Conservation (phyloP, 1,139 yeast genomes). For the Hyphopichia wangnamkhiaoensis region DNA sequence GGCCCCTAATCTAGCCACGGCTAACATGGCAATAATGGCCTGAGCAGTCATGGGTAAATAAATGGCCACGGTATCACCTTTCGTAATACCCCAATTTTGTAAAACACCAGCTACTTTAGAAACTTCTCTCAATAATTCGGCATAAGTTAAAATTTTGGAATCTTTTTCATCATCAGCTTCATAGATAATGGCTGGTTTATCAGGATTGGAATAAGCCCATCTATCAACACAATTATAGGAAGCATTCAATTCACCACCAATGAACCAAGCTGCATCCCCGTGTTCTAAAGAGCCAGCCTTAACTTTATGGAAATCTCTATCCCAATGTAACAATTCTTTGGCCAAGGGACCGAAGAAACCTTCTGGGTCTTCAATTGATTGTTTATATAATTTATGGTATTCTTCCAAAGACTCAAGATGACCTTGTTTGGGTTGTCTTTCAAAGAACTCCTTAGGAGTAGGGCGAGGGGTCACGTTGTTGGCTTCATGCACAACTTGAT, state of each 20-base stretch:
- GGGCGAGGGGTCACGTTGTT: conserved; percentile 60
- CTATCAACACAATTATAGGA: conserved; percentile 95
- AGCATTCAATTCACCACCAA: conserved; percentile 92
- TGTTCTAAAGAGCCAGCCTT: conserved; percentile 68
- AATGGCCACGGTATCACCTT: conserved; percentile 96
- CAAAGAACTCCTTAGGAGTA: conserved; percentile 76
- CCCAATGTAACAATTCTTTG: conserved; percentile 79
- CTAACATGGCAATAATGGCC: conserved; percentile 91
- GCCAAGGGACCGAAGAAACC: conserved; percentile 85
- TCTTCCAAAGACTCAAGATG: conserved; percentile 58
- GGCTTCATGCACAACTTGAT: conserved; percentile 78
- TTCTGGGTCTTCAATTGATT: conserved; percentile 81
- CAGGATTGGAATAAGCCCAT: conserved; percentile 85
- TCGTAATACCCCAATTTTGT: conserved; percentile 80
- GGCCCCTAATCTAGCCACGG: conserved; percentile 94
- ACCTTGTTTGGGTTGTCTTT: conserved; percentile 65
- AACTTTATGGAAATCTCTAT: conserved; percentile 74
- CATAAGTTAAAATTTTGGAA: conserved; percentile 72
- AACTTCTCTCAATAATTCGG: conserved; percentile 84
- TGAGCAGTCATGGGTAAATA: conserved; percentile 98
- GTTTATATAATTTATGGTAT: conserved; percentile 69
- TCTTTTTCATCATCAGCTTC: conserved; percentile 94
- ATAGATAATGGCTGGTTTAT: conserved; percentile 85
- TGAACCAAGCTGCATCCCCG: conserved; percentile 92
- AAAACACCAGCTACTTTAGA: conserved; percentile 87